Base-by-base conservation (phyloP, 768 basidiomycete genomes). In the Lanmaoa pseudosensibilis region DNA sequence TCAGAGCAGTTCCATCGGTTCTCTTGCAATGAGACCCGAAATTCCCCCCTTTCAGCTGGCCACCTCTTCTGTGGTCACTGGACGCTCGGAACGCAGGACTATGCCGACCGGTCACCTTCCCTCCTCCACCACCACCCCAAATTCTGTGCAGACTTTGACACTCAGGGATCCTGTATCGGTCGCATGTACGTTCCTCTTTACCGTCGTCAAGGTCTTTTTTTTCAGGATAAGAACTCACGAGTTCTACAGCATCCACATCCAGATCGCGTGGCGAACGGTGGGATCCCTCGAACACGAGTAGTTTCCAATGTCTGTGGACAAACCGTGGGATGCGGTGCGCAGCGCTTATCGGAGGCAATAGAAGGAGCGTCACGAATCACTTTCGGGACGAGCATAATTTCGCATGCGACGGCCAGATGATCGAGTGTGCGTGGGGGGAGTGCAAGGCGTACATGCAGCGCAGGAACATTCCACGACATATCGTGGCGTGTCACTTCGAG, bases 401-500 rank as follows among this genome's bases (percentile, higher is more conserved):
- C 21, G 41, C 50, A 23, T 59, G 56, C n/a, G 65, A 71, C 5
- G 60, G 50, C 12, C 21, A 46, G n/a, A 32, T 1, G 39, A 45
- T 58, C 34, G 37, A 1, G 0, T 71, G 69, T 27, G 48, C 49
- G 8, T 70, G 69, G 69, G 41, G 34, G 6, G 51, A 30, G 0
- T 70, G 69, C 48, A 30, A 12, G 11, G 2, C 30, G 12, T 1
- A 2, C 5, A 61, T 70, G 56, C 69, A 71, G 46, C 63, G 67
- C 25, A 44, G 69, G 21, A 70, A 67, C 16, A 47, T 71, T 12
- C 57, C 69, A 4, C 55, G 69, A 1, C 69, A 70, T 30, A 65
- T 70, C 13, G 44, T 71, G 13, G 34, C 67, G 0, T 61, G 55
- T 38, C 69, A 70, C 15, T 18, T 70, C 6, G 69, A 46, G 54